Evolutionary conservation across 306 rosid genomes (phyloP).

Genomic region (Cucumis melo): DNA sequence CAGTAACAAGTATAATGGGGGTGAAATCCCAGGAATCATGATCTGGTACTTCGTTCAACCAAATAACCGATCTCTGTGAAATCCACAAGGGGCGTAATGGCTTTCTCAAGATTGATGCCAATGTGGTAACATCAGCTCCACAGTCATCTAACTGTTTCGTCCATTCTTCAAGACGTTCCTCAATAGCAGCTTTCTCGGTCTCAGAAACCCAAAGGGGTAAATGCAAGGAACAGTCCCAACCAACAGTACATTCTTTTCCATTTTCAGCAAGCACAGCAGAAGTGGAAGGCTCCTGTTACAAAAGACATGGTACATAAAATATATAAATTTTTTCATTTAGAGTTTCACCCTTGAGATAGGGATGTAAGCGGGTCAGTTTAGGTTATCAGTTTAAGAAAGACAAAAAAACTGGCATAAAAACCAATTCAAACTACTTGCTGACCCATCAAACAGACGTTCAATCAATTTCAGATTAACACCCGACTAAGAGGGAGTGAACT

Average conservation of each 20-base stretch:
- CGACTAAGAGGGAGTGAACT: neutral
- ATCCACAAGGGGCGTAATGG: slow-evolving; percentile 89
- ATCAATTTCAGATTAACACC: neutral
- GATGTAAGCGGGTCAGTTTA: neutral
- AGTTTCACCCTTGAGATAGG: neutral
- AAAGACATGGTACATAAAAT: slow-evolving; percentile 5
- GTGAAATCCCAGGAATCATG: slow-evolving; percentile 95
- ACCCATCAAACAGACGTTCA: neutral
- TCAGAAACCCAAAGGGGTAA: slow-evolving; percentile 80
- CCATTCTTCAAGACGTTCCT: slow-evolving; percentile 67
- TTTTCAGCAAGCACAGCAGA: slow-evolving; percentile 14
- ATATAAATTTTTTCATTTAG: neutral
- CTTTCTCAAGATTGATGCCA: slow-evolving; percentile 48
- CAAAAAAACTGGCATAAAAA: neutral
- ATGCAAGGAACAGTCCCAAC: slow-evolving; percentile 91
- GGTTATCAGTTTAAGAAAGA: neutral
- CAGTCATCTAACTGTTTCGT: slow-evolving; percentile 38
- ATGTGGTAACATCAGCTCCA: slow-evolving; percentile 71
- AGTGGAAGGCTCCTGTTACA: slow-evolving; percentile 23
- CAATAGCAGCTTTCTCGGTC: slow-evolving; percentile 62
- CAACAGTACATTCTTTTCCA: neutral
- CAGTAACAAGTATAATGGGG: slow-evolving; percentile 71
- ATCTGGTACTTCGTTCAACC: slow-evolving; percentile 88
- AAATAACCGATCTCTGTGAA: slow-evolving; percentile 72
- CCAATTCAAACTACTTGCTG: neutral